Base-by-base conservation (phyloP, 129 eudicot species). In the Dittrichia graveolens region DNA sequence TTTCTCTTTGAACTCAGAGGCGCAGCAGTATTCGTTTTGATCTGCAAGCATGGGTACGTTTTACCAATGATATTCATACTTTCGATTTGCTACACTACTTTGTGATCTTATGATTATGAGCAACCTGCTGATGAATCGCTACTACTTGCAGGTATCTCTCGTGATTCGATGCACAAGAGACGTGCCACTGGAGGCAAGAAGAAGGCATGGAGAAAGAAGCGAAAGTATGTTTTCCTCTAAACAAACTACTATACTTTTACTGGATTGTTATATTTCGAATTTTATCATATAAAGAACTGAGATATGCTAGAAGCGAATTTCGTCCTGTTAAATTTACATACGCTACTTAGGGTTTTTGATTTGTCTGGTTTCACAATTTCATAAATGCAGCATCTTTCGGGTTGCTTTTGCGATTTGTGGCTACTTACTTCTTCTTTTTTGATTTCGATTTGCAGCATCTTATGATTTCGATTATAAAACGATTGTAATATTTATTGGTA, bases 181-280 rank as follows among this genome's bases (percentile, higher is more conserved):
- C 84, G 90, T 82, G 84, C 86, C 68, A 85, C 90, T 79, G 90
- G 86, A 14, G 90, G 86, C 54, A 85, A 85, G 84, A 85, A 85
- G 86, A 85, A 85, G 84, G 90, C 90, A 2, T 82, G 90, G 86
- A 85, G 90, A 60, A 85, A 85, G 90, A 85, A 85, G 90, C 68
- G 90, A 85, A 82, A 85, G 87, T 85, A 79, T 52, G 65, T 43
- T 45, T 46, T n/a, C 24, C 8, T 45, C 5, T 58, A 8, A 18
- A n/a, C 6, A 58, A 2, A 44, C 1, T 13, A 15, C 1, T 24
- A 12, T 43, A 12, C 10, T 15, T 40, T 2, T 53, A 6, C 53
- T 16, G 19, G 34, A 9, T 54, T 15, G 15, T 55, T 24, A 54
- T 70, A 3, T 72, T 58, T 24, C 34, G 45, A 8, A 12, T 6